A percentile compares a stretch with the other conserved stretches of the same genome.
These are phyloP conservation scores for Globisporangium cederbergense DNA, from an alignment of 352 stramenopile genomes.

Conservation along the genomic window DNA sequence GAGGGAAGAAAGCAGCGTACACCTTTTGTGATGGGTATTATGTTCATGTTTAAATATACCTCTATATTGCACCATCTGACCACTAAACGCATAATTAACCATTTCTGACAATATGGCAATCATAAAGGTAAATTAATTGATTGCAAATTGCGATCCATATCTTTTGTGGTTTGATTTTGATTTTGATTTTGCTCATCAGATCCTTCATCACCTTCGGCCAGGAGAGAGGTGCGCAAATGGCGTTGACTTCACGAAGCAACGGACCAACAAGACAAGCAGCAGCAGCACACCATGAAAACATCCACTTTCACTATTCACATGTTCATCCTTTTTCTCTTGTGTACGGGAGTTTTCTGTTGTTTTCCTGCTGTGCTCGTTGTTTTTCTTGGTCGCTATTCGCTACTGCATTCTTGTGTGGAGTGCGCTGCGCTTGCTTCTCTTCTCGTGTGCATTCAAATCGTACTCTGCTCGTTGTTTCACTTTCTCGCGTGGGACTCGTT, in stretches of 20 bases:
- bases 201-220: background rate
- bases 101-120: background rate
- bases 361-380: constrained; percentile 6
- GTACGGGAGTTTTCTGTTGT: constrained; percentile 4
- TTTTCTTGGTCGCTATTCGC: constrained; percentile 5
- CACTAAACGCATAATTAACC: background rate
- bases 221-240: background rate
- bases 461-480: constrained; percentile 1
- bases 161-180: background rate
- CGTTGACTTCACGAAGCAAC: background rate
- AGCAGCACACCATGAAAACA: background rate
- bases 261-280: background rate
- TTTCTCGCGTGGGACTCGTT: background rate
- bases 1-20: background rate
- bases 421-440: constrained; percentile 3
- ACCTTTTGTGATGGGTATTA: background rate
- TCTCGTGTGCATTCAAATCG: constrained; percentile 10
- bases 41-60: background rate
- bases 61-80: background rate
- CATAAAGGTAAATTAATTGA: background rate
- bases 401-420: background rate
- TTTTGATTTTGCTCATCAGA: background rate
- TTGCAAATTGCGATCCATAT: background rate
- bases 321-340: constrained; percentile 3
- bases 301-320: constrained; percentile 14